Base-by-base conservation (phyloP, 768 basidiomycete genomes). In the Saitozyma sp. region DNA sequence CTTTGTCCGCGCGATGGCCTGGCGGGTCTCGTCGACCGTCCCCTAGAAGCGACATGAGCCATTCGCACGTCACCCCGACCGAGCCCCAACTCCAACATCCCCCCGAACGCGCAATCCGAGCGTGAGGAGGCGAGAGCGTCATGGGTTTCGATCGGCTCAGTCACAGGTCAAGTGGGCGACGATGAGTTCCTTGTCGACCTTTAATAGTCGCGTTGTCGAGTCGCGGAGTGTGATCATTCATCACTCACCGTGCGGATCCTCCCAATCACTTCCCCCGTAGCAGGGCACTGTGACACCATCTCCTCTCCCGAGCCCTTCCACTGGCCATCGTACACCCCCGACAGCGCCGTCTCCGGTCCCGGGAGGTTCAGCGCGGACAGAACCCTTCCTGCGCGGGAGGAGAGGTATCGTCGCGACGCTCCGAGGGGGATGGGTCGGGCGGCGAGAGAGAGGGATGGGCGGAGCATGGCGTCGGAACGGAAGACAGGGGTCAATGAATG, bases 211-310 rank as follows among this genome's bases (percentile, higher is more conserved):
- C 29, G 29, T 29, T 29, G 29, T 29, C 29, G 29, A 29, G 5
- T 29, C 29, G 29, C 29, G 5, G 29, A 29, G 29, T 29, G 29
- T 29, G 29, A 29, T 29, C 29, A 29, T 29, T 29, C 29, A 29
- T 29, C 29, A 66, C 85, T 69, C 69, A 87, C 92, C 41, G 87
- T 86, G 58, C 82, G 85, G 51, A 95, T 86, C 59, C 84, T 83
- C 43, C 88, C 93, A 43, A 97, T 81, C 14, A 87, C 81, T 74
- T 95, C 92, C 3, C 92, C 92, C 14, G 92, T 95, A 9, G 91
- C 86, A 13, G 92, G 92, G 77, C 92, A 95, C 43, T 59, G 61
- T 13, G 67, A 69, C 13, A 60, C 20, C 48, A 72, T 50, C 29
- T 64, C 64, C n/a, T 58, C 56, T 9, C 73, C 77, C 14, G 64